Conservation (phyloP, 352 stramenopile genomes). For the Phytophthora boehmeriae region DNA sequence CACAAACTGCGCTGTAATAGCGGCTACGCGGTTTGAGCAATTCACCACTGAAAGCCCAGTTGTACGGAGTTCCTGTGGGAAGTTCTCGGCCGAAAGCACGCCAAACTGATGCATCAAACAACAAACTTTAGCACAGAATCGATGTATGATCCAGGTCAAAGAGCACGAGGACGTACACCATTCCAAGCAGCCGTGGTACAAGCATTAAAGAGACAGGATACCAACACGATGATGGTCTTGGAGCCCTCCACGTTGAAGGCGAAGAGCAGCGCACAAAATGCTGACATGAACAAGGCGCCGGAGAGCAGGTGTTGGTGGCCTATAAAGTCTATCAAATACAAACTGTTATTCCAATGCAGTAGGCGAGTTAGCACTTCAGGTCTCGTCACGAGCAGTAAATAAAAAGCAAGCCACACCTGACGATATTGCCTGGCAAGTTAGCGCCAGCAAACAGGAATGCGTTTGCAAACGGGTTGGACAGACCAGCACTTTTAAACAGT, state of each 20-base stretch:
- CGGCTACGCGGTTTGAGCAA: slow-evolving; percentile 85
- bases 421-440: slow-evolving; percentile 91
- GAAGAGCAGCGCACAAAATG: slow-evolving; percentile 74
- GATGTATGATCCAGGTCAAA: no score
- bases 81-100: slow-evolving; percentile 88
- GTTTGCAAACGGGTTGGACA: slow-evolving; percentile 93
- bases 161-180: slow-evolving; percentile 44
- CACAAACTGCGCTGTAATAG: slow-evolving; percentile 92
- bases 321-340: slow-evolving; percentile 76
- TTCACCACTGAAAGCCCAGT: slow-evolving; percentile 92
- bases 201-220: slow-evolving; percentile 92
- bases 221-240: slow-evolving; percentile 77
- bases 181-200: slow-evolving; percentile 92
- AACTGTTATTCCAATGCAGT: slow-evolving; percentile 28
- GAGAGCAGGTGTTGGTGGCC: slow-evolving; percentile 75
- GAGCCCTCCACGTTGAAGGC: slow-evolving; percentile 76
- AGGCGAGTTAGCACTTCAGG: background rate
- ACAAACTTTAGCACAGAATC: slow-evolving; percentile 1
- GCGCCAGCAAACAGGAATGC: slow-evolving; percentile 91
- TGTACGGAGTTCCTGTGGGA: slow-evolving; percentile 88
- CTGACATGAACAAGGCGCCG: slow-evolving; percentile 69
- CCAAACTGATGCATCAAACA: slow-evolving; percentile 64
- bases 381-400: background rate
- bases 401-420: slow-evolving; percentile 50
- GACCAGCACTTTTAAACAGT: slow-evolving; percentile 86